phyloP scores from a whole-genome alignment of 768 basidiomycete genomes.

The Dioszegia aurantiaca region DNA sequence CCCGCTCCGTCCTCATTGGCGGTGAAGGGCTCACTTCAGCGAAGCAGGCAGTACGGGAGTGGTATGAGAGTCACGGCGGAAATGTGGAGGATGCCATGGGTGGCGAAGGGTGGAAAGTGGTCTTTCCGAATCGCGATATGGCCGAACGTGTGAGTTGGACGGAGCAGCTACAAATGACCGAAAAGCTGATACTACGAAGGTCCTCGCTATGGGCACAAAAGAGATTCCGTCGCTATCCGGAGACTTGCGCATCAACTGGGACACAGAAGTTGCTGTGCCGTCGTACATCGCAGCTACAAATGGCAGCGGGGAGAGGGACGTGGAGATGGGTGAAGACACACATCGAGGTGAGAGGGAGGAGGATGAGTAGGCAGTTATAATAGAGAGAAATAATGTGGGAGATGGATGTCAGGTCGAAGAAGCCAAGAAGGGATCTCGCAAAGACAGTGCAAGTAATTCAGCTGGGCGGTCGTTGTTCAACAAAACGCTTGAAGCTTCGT shows the following conservation, averaged over 20 bases:
- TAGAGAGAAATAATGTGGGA: not conserved
- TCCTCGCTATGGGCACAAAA: constrained; percentile 36
- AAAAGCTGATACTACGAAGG: constrained; percentile 23
- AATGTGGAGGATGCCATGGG: constrained; percentile 21
- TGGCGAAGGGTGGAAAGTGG: constrained; percentile 28
- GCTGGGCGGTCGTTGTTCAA: too few species aligned
- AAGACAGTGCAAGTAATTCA: too few species aligned
- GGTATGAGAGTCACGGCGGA: constrained; percentile 67
- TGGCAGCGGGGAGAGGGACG: constrained; percentile 18
- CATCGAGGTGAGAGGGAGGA: constrained; percentile 33
- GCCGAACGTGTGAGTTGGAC: constrained; percentile 40
- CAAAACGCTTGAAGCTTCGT: too few species aligned
- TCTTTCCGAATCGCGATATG: constrained; percentile 40
- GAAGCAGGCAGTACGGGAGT: constrained; percentile 67
- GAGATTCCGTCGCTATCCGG: constrained; percentile 23
- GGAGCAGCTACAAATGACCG: not conserved
- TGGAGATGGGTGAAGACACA: constrained; percentile 36
- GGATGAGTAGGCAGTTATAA: constrained; percentile 27
- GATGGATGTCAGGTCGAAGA: too few species aligned
- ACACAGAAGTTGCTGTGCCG: constrained; percentile 6
- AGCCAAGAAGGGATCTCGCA: too few species aligned
- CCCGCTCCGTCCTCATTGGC: constrained; percentile 73
- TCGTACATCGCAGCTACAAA: not conserved
- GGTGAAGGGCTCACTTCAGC: constrained; percentile 59
- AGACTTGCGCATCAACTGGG: constrained; percentile 29